These are phyloP conservation scores for Articulospora tetracladia DNA, from an alignment of 495 filamentous ascomycete species.

Conservation along the genomic window DNA sequence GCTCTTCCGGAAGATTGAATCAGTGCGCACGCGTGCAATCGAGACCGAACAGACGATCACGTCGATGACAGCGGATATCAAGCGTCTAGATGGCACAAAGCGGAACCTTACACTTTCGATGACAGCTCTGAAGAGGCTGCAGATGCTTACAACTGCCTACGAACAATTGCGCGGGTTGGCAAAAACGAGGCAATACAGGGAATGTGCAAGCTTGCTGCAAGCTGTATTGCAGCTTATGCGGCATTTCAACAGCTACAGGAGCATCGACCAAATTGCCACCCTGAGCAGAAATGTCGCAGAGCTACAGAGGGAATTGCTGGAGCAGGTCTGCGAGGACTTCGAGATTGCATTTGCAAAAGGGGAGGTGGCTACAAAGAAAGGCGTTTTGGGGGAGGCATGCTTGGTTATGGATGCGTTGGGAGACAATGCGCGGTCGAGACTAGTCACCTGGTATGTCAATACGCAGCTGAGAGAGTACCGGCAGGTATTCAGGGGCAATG, in stretches of 20 bases:
- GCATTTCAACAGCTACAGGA: constrained; percentile 97
- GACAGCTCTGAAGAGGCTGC: constrained; percentile 94
- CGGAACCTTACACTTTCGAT: constrained; percentile 94
- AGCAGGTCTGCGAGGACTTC: constrained; percentile 98
- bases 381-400: constrained; percentile 79
- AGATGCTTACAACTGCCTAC: constrained; percentile 98
- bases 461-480: constrained; percentile 94
- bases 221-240: constrained; percentile 97
- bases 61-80: constrained; percentile 99
- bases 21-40: constrained; percentile 81
- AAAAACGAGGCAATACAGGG: constrained; percentile 86
- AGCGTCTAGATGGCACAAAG: constrained; percentile 94
- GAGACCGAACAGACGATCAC: constrained; percentile 95
- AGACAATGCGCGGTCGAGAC: constrained; percentile 74
- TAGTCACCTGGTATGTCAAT: constrained; percentile 97
- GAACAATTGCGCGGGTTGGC: constrained; percentile 86
- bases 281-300: constrained; percentile 92
- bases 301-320: constrained; percentile 86
- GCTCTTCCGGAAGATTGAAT: constrained; percentile 94
- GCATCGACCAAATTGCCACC: constrained; percentile 95
- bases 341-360: constrained; percentile 91
- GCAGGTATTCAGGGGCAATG: constrained; percentile 87
- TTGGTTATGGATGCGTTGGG: constrained; percentile 93
- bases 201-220: constrained; percentile 92
- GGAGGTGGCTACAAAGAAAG: constrained; percentile 68